Base-by-base conservation (phyloP, 306 rosid species). In the Prunus fruticosa region DNA sequence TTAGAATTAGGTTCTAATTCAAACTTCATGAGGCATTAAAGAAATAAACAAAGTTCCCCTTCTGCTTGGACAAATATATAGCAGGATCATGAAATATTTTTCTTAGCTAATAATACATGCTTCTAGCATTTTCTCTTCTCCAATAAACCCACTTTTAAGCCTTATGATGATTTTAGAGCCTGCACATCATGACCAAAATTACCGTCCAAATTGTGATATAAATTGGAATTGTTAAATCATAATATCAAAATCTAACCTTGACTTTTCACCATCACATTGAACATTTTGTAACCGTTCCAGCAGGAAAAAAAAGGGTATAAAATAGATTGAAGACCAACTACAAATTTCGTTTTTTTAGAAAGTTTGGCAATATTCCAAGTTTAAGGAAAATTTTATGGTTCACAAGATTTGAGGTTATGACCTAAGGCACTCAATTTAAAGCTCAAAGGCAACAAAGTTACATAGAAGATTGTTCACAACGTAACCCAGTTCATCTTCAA, bases 1-100 rank as follows among this genome's bases (percentile, higher is more conserved):
- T 38, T 38, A 49, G 54, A 65, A 30, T 53, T n/a, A 79, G 51
- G 34, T 53, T 67, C 75, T 32, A 73, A 75, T 71, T 68, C 63
- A 62, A 45, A 45, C 27, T 20, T 38, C 27, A 46, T 12, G 71
- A 7, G 25, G 28, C 27, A 68, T 66, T 19, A 32, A 15, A 28
- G 3, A 25, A 69, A 30, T 6, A 32, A 25, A 5, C 19, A 75
- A 5, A n/a, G 56, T 34, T 32, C 72, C 72, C 8, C 63, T 23
- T 14, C 71, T 16, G 11, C 51, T 32, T 57, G 60, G 41, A 32
- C 14, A 64, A 75, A 38, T 13, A 34, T 13, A 23, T 5, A 61
- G 18, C 11, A 34, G 56, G 47, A 2, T 23, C 12, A 15, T 22
- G 9, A 20, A 69, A 19, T 51, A 22, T 32, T n/a, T 49, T 62